These are phyloP conservation scores for Copromyces sp. DNA, from an alignment of 495 filamentous ascomycete species.

Conservation along the genomic window DNA sequence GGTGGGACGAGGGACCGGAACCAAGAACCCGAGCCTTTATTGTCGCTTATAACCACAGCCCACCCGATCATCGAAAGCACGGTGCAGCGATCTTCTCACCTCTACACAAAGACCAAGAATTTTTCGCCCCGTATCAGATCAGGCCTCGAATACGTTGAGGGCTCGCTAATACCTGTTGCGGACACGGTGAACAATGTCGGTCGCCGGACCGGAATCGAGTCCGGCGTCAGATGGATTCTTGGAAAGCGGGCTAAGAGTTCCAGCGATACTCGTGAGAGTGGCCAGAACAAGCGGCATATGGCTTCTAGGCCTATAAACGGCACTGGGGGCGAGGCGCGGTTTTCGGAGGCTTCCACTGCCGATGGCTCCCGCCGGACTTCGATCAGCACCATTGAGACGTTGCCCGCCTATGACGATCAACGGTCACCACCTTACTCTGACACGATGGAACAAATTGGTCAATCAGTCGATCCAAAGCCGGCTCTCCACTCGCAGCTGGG, in stretches of 20 bases:
- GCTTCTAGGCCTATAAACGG: conserved; percentile 31
- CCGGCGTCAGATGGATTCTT: conserved; percentile 68
- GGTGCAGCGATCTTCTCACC: conserved; percentile 69
- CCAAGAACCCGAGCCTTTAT: conserved; percentile 55
- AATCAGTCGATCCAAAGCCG: conserved; percentile 7
- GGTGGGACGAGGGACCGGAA: conserved; percentile 4
- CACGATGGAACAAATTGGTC: conserved; percentile 1
- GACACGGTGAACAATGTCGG: conserved; percentile 74
- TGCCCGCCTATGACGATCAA: conserved; percentile 73
- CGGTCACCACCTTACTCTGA: conserved; percentile 63
- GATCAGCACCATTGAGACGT: conserved; percentile 48
- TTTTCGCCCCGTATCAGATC: conserved; percentile 79
- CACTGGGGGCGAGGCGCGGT: not conserved
- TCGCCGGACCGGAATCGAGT: conserved; percentile 73
- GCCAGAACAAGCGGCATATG: conserved; percentile 55
- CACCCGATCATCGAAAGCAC: conserved; percentile 72
- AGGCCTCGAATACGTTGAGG: conserved; percentile 76
- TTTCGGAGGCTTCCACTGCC: not conserved
- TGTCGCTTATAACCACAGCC: conserved; percentile 67
- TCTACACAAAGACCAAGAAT: conserved; percentile 73
- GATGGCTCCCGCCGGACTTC: conserved; percentile 31
- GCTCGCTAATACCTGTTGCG: conserved; percentile 69
- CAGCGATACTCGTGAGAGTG: conserved; percentile 30
- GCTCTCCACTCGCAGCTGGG: conserved; percentile 12
- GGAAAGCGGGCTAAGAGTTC: conserved; percentile 32